Evolutionary conservation across 208 protist genomes (phyloP).

Genomic region (Wallacemonas sp.): DNA sequence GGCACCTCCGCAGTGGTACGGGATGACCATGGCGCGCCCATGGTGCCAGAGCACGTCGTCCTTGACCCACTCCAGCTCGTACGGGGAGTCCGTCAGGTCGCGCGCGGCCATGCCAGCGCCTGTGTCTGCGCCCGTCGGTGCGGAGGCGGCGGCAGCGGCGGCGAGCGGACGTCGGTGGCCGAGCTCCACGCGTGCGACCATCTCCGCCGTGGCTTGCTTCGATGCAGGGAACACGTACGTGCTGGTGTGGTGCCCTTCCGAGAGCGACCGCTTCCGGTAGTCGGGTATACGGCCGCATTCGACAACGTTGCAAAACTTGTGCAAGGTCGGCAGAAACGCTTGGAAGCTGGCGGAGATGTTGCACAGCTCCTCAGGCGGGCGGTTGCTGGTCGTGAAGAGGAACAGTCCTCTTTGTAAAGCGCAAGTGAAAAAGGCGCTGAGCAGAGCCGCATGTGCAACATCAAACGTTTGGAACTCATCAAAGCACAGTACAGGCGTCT

Average conservation of each 20-base stretch:
- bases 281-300: constrained; percentile 54
- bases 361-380: constrained; percentile 75
- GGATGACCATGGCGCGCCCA: constrained; percentile 65
- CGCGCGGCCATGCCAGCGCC: neutral
- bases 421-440: constrained; percentile 77
- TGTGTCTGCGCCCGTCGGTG: neutral
- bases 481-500: constrained; percentile 90
- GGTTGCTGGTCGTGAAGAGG: constrained; percentile 88
- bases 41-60: constrained; percentile 62
- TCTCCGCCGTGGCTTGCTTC: constrained; percentile 35
- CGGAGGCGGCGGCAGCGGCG: neutral
- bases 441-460: constrained; percentile 78
- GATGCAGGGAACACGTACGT: constrained; percentile 73
- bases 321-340: constrained; percentile 57
- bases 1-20: constrained; percentile 61
- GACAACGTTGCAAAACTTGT: constrained; percentile 67
- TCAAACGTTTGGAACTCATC: constrained; percentile 94
- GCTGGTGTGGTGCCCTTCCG: constrained; percentile 40
- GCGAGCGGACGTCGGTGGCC: constrained; percentile 23
- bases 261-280: constrained; percentile 45
- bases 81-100: neutral
- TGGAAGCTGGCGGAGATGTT: constrained; percentile 65
- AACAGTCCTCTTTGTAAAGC: constrained; percentile 75
- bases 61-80: constrained; percentile 38
- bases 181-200: constrained; percentile 59